Conservation (phyloP, 495 filamentous ascomycete species). For the Parathielavia hyrcaniae region DNA sequence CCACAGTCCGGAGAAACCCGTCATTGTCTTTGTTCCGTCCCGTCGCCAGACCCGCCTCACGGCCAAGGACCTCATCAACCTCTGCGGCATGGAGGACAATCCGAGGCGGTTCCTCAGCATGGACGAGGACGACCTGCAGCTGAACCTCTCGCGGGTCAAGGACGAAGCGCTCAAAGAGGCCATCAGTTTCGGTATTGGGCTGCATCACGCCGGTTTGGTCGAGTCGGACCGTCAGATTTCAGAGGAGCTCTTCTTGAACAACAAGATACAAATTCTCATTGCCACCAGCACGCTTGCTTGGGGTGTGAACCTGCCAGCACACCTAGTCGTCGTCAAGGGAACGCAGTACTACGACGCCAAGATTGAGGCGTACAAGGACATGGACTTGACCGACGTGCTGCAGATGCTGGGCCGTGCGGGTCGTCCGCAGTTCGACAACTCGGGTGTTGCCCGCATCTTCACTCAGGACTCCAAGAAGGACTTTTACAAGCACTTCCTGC, state of each 20-base stretch:
- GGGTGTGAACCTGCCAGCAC: conserved; percentile 97
- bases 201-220: conserved; percentile 95
- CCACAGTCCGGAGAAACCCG: conserved; percentile 91
- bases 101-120: conserved; percentile 86
- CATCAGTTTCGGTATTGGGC: conserved; percentile 89
- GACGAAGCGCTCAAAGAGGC: conserved; percentile 88
- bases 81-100: conserved; percentile 97
- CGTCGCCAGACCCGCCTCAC: conserved; percentile 91
- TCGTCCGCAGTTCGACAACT: conserved; percentile 91
- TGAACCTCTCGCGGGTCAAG: conserved; percentile 77
- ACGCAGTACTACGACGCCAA: conserved; percentile 99
- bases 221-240: conserved; percentile 86
- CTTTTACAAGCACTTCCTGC: conserved; percentile 99
- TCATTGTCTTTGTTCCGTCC: conserved; percentile 97
- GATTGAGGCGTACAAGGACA: conserved; percentile 94
- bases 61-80: conserved; percentile 91
- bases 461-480: conserved; percentile 97
- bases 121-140: conserved; percentile 87
- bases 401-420: conserved; percentile 98
- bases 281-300: conserved; percentile 97
- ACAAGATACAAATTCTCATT: conserved; percentile 94
- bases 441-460: conserved; percentile 92
- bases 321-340: conserved; percentile 95
- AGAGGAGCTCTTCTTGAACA: conserved; percentile 92
- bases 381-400: conserved; percentile 97